Base-by-base conservation (phyloP, 2,329 filamentous ascomycete species). In the Juglanconis juglandina region DNA sequence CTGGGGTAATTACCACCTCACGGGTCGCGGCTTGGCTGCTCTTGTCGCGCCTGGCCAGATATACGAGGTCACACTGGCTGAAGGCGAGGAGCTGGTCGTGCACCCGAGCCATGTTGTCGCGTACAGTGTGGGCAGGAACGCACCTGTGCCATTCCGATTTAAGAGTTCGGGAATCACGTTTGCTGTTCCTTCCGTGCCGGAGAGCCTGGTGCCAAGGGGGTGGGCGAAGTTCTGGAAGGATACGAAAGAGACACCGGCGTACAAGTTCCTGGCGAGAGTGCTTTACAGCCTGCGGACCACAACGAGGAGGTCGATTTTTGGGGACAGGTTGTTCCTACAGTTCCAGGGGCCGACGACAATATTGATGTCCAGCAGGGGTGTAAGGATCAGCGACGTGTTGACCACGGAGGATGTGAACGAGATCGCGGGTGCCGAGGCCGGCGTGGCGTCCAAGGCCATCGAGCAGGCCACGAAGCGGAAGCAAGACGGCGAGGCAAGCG, bases 61-160 rank as follows among this genome's bases (percentile, higher is more conserved):
- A 62, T 96, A 97, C 73, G 89, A 95, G 67, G 81, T 99, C 39
- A 87, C 86, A 2, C 77, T 99, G 55, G 87, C 86, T 61, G 86
- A 88, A 33, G 92, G 90, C 17, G 95, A 99, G 72, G 90, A 95
- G 73, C 94, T 97, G 67, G 87, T 96, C 57, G 91, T 91, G 3
- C 93, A 98, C 72, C 94, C 95, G 4, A 90, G 90, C 66, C 92
- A 96, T 72, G 87, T 99, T 3, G 87, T 98, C 13, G 95, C 95
- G 30, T 99, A 99, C 76, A 88, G 89, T 3, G 83, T 95, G 53
- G 87, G 86, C 55, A 84, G 87, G 59, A 84, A 87, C 58, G 84
- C 87, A 7, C 95, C 95, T 6, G 80, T 87, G 44, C 92, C 94
- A 4, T 97, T 96, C 79, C 87, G 94, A 47, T 90, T 99, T 75